Evolutionary conservation across 2,329 filamentous ascomycete species (phyloP).

Genomic region (Microdochium trichocladiopsis): DNA sequence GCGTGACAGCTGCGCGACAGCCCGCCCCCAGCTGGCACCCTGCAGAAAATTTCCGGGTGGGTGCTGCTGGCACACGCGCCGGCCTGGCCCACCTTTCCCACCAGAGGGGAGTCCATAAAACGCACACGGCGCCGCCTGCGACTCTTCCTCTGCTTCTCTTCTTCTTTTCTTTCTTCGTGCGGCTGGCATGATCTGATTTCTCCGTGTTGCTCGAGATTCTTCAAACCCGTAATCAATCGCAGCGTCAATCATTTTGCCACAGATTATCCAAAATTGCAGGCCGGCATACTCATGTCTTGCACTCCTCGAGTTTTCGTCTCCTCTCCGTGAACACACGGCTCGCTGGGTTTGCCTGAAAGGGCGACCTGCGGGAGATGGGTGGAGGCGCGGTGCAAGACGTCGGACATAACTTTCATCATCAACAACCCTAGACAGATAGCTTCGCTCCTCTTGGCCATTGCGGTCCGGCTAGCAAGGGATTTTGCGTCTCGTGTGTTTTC

Average conservation of each 20-base stretch:
- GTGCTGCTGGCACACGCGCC: too few species aligned
- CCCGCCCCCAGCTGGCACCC: too few species aligned
- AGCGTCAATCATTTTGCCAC: constrained; percentile 22
- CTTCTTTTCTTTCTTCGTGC: constrained; percentile 64
- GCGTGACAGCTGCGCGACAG: too few species aligned
- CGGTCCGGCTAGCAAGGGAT: too few species aligned
- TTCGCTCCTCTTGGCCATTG: constrained; percentile 1
- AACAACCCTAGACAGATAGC: too few species aligned
- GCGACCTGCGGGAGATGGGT: background rate
- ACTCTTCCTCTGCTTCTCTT: constrained; percentile 11
- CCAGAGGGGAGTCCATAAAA: too few species aligned
- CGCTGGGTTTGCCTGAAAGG: background rate
- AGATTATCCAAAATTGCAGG: constrained; percentile 65
- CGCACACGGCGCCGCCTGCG: background rate
- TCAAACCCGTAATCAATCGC: background rate
- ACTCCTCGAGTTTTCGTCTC: background rate
- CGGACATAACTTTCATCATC: constrained; percentile 35
- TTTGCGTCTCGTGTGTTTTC: too few species aligned
- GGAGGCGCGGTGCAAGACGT: constrained; percentile 17
- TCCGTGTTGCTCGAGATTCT: constrained; percentile 66
- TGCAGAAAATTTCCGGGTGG: too few species aligned
- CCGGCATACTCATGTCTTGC: constrained; percentile 28
- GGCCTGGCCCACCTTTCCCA: too few species aligned
- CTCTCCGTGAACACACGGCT: background rate
- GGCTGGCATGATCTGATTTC: constrained; percentile 66